Evolutionary conservation across 345 rosid genomes (phyloP).

Genomic region (Aurinia saxatilis): DNA sequence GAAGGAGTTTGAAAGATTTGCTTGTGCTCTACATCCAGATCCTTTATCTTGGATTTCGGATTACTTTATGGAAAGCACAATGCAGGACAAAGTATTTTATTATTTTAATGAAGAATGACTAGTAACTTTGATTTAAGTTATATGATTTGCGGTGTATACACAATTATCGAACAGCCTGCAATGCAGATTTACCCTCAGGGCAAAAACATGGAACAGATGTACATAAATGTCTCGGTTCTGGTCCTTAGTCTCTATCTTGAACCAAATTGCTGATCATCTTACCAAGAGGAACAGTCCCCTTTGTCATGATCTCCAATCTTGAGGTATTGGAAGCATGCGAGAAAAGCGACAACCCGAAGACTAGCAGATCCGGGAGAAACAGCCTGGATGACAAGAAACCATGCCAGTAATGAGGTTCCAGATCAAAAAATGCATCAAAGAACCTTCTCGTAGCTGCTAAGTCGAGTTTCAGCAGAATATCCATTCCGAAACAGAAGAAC

Average conservation of each 20-base stretch:
- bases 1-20: constrained; percentile 2
- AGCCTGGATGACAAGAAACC: constrained; percentile 93
- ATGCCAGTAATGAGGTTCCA: constrained; percentile 88
- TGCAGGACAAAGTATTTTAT: neutral
- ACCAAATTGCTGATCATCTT: constrained; percentile 79
- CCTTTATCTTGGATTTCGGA: neutral
- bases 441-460: constrained; percentile 78
- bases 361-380: constrained; percentile 71
- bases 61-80: constrained; percentile 10
- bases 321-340: constrained; percentile 81
- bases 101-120: neutral
- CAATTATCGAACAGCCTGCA: constrained; percentile 2
- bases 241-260: constrained; percentile 60
- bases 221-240: constrained; percentile 6
- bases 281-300: constrained; percentile 84
- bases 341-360: constrained; percentile 81
- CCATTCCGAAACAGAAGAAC: constrained; percentile 99
- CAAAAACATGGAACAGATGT: constrained; percentile 13
- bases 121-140: neutral
- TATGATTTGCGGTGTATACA: constrained; percentile 11
- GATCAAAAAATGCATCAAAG: constrained; percentile 80
- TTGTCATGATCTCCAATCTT: constrained; percentile 89
- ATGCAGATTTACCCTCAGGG: neutral
- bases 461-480: constrained; percentile 80
- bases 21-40: constrained; percentile 8